These are phyloP conservation scores for Persicaria maculosa DNA, from an alignment of 148 eudicot genomes.

Conservation along the genomic window DNA sequence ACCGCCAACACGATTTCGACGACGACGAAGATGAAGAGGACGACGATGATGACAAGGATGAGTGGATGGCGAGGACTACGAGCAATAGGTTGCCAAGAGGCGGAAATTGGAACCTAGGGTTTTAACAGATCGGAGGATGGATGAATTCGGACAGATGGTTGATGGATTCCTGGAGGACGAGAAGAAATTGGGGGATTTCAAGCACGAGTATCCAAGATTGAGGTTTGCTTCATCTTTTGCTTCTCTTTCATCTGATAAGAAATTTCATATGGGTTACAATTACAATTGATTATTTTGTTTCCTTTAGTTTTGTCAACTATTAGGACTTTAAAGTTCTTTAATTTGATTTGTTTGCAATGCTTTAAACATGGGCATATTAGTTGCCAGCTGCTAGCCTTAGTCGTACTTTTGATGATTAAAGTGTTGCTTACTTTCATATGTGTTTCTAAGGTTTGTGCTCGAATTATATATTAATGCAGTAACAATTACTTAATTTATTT, in stretches of 20 bases:
- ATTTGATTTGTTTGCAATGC: not conserved
- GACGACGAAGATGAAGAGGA: not conserved
- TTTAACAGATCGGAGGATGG: constrained; percentile 5
- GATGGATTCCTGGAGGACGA: constrained; percentile 18
- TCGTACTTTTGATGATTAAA: not conserved
- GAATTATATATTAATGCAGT: not conserved
- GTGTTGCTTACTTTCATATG: not conserved
- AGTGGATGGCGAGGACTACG: constrained; percentile 7
- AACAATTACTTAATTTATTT: too few relatives aligned
- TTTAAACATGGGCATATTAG: not conserved
- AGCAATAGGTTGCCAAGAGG: not conserved
- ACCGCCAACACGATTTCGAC: constrained; percentile 8
- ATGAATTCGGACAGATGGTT: constrained; percentile 16
- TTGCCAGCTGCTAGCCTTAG: not conserved
- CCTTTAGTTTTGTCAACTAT: not conserved
- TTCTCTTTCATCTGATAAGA: not conserved
- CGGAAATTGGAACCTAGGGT: not conserved
- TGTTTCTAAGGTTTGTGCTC: not conserved
- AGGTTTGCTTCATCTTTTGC: not conserved
- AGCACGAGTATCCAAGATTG: constrained; percentile 5
- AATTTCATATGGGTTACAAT: not conserved
- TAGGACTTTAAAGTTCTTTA: not conserved
- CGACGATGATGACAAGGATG: constrained; percentile 14
- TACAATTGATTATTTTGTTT: not conserved
- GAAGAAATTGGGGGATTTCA: constrained; percentile 5